Base-by-base conservation (phyloP, 441 rosid species). In the Pelargonium cotyledonis region DNA sequence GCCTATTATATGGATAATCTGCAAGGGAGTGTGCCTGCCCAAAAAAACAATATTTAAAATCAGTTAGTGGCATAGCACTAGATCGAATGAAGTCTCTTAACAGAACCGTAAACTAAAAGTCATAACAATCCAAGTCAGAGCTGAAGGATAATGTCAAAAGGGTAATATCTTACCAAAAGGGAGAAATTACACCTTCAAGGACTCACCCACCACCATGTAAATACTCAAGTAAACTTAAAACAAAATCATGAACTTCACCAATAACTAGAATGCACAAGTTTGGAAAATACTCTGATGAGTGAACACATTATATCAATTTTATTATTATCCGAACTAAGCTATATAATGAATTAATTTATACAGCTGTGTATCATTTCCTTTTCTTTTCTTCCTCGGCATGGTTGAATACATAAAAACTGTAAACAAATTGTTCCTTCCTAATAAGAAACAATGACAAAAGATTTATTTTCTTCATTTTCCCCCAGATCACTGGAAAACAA, bases 1-100 rank as follows among this genome's bases (percentile, higher is more conserved):
- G 8, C 97, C 94, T 43, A 83, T 67, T 26, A 89, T 46, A 71
- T 94, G 99, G 26, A 91, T 68, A 76, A 94, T 84, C 85, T 94
- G 96, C 74, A 91, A 80, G 14, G 96, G 96, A 1, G 86, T 76
- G 60, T 87, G 86, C 85, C 99, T 94, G 80, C 72, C 6, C 18
- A 81, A 57, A 43, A 35, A 71, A 74, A 72, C 67, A 72, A 0
- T 29, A 65, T 31, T 19, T 19, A 23, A 11, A 11, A 67, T 18
- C 67, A 68, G 10, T 68, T 14, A 8, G 63, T 29, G 21, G 23
- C 46, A 53, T 43, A 11, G 19, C 53, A 58, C 7, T 70, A 60
- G 31, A 6, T 65, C 46, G 41, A 66, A 44, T 31, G 63, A 49
- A 15, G 62, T 14, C 19, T 29, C 63, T 12, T 57, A 23, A 19